Conservation (phyloP, 768 basidiomycete species). For the Auricularia sp. region DNA sequence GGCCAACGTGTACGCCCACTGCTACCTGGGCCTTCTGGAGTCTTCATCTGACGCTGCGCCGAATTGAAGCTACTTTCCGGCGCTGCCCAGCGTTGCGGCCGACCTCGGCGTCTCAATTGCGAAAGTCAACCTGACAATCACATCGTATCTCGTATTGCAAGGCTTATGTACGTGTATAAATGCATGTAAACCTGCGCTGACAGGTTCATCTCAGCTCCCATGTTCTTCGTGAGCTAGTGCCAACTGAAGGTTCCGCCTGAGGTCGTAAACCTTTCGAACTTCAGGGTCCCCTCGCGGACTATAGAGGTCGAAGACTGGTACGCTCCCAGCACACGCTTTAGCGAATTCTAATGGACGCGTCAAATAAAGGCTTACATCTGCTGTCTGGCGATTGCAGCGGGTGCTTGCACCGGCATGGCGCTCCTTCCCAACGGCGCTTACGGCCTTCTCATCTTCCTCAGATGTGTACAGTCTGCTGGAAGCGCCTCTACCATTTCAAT, state of each 20-base stretch:
- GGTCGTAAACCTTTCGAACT: too few species aligned
- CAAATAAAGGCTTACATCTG: conserved; percentile 28
- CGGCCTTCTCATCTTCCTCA: conserved; percentile 71
- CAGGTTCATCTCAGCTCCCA: conserved; percentile 26
- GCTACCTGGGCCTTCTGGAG: too few species aligned
- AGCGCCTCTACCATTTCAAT: conserved; percentile 56
- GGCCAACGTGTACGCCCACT: not conserved
- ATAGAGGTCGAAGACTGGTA: conserved; percentile 51
- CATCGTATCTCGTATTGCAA: conserved; percentile 35
- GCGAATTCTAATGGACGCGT: not conserved
- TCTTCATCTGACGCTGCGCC: too few species aligned
- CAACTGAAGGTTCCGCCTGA: too few species aligned
- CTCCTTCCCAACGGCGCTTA: conserved; percentile 49
- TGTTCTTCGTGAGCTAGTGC: conserved; percentile 35
- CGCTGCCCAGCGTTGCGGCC: conserved; percentile 56
- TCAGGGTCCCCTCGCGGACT: conserved; percentile 49
- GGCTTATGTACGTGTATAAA: conserved; percentile 37
- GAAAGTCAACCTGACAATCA: conserved; percentile 57
- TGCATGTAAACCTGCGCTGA: not conserved
- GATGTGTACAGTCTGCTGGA: conserved; percentile 70
- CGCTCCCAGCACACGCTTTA: not conserved
- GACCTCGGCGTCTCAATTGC: conserved; percentile 59
- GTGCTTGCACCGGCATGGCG: conserved; percentile 56
- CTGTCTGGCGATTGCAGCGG: conserved; percentile 51
- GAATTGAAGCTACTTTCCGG: conserved; percentile 25